Evolutionary conservation across 2,329 filamentous ascomycete genomes (phyloP).

Genomic region (Colletotrichum sp.): DNA sequence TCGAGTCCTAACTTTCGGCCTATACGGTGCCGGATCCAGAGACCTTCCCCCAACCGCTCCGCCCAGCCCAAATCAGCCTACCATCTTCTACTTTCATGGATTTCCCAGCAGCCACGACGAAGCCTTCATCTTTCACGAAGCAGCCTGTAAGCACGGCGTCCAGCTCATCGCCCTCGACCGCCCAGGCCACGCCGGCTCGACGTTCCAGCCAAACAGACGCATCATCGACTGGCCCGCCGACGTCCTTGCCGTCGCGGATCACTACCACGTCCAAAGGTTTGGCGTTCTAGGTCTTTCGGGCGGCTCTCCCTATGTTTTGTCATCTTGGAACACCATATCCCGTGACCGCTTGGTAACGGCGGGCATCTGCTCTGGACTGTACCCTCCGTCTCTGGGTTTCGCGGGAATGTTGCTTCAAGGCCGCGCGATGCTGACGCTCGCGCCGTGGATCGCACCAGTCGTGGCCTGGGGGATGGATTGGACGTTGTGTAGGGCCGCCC

Average conservation of each 20-base stretch:
- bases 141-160: slow-evolving; percentile 29
- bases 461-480: slow-evolving; percentile 28
- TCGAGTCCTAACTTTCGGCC: neutral
- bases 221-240: slow-evolving; percentile 39
- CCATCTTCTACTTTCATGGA: slow-evolving; percentile 41
- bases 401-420: slow-evolving; percentile 28
- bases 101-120: slow-evolving; percentile 46
- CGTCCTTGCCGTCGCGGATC: slow-evolving; percentile 32
- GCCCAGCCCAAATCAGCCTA: neutral
- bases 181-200: slow-evolving; percentile 45
- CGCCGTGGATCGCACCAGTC: slow-evolving; percentile 23
- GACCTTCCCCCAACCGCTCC: neutral
- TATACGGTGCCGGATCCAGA: neutral
- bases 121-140: slow-evolving; percentile 26
- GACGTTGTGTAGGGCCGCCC: slow-evolving; percentile 19
- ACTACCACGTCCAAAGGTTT: slow-evolving; percentile 29
- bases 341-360: slow-evolving; percentile 34
- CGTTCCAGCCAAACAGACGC: slow-evolving; percentile 33
- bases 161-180: slow-evolving; percentile 44
- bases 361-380: slow-evolving; percentile 39
- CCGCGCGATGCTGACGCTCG: slow-evolving; percentile 22
- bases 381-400: slow-evolving; percentile 39
- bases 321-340: slow-evolving; percentile 36
- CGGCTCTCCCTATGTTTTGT: slow-evolving; percentile 40
- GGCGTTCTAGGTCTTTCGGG: slow-evolving; percentile 39